A percentile compares a stretch with the other conserved stretches of the same genome.
phyloP scores from a whole-genome alignment of 352 stramenopile species.

The Peronospora belbahrii region DNA sequence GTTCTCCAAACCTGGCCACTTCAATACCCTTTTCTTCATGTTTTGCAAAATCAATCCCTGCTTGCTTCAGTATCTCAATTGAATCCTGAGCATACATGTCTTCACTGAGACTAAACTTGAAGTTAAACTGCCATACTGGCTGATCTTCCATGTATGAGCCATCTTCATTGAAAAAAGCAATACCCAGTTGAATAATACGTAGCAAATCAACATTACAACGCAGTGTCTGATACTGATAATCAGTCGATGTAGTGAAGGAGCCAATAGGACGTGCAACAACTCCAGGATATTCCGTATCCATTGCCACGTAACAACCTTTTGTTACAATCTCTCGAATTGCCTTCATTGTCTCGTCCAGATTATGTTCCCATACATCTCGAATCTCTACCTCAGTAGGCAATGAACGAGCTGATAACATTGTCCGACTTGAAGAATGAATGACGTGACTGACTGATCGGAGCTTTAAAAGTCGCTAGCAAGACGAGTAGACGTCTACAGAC shows the following conservation, averaged over 20 bases:
- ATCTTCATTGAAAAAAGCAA: conserved; percentile 95
- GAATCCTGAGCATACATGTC: conserved; percentile 99
- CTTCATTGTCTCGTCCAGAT: conserved; percentile 94
- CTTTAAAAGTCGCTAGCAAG: conserved; percentile 9
- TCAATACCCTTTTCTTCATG: conserved; percentile 96
- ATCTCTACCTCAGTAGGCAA: conserved; percentile 88
- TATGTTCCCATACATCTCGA: conserved; percentile 89
- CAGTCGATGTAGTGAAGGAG: conserved; percentile 90
- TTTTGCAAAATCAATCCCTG: conserved; percentile 96
- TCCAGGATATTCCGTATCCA: conserved; percentile 99
- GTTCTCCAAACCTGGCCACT: conserved; percentile 94
- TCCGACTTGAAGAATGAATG: not conserved
- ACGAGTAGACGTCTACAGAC: conserved; percentile 2
- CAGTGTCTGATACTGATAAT: conserved; percentile 98
- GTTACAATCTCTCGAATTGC: conserved; percentile 93
- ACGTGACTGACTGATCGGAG: too few relatives aligned
- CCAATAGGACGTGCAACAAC: conserved; percentile 96
- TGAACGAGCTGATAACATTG: conserved; percentile 41
- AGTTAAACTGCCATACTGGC: conserved; percentile 99
- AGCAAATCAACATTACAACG: conserved; percentile 98
- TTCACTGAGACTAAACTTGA: conserved; percentile 96
- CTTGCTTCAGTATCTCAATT: conserved; percentile 97
- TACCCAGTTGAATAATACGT: conserved; percentile 98
- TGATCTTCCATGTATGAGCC: conserved; percentile 91
- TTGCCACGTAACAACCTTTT: conserved; percentile 96